Conservation (phyloP, 306 rosid genomes). For the Cicer pinnatifidum region DNA sequence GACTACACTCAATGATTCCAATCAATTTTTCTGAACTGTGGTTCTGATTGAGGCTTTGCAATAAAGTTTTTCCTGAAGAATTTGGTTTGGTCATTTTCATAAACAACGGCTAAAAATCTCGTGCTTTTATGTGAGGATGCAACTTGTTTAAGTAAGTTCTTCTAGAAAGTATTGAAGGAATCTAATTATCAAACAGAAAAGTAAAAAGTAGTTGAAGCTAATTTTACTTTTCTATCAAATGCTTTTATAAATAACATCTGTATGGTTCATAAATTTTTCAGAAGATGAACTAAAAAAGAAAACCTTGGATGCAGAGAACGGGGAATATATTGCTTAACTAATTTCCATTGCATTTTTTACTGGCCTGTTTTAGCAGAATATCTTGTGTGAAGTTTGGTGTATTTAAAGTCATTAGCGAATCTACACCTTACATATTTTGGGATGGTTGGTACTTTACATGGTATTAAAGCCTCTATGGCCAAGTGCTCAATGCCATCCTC, state of each 20-base stretch:
- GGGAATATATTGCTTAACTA: conserved; percentile 16
- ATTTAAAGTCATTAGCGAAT: background rate
- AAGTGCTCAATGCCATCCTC: conserved; percentile 1
- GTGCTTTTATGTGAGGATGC: conserved; percentile 34
- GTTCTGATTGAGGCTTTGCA: conserved; percentile 38
- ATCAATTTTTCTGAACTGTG: conserved; percentile 41
- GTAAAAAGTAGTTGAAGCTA: conserved; percentile 3
- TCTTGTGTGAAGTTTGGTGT: conserved; percentile 3
- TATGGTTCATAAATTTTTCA: conserved; percentile 7
- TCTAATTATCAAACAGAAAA: conserved; percentile 14
- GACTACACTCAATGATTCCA: conserved; percentile 8
- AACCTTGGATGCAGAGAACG: conserved; percentile 21
- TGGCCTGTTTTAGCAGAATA: conserved; percentile 20
- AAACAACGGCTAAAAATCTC: conserved; percentile 12
- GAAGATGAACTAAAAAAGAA: conserved; percentile 26
- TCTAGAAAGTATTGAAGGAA: conserved; percentile 25
- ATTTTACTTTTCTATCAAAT: conserved; percentile 2
- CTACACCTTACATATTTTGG: conserved; percentile 15
- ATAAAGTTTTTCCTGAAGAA: conserved; percentile 32
- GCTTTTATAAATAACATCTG: conserved; percentile 1
- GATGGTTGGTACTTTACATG: conserved; percentile 16
- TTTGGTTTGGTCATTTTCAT: conserved; percentile 39
- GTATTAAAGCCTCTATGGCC: conserved; percentile 11
- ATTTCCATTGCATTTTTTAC: conserved; percentile 24
- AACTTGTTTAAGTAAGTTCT: conserved; percentile 42